Base-by-base conservation (phyloP, 805 yeast species). In the Kockiozyma suomiensis region DNA sequence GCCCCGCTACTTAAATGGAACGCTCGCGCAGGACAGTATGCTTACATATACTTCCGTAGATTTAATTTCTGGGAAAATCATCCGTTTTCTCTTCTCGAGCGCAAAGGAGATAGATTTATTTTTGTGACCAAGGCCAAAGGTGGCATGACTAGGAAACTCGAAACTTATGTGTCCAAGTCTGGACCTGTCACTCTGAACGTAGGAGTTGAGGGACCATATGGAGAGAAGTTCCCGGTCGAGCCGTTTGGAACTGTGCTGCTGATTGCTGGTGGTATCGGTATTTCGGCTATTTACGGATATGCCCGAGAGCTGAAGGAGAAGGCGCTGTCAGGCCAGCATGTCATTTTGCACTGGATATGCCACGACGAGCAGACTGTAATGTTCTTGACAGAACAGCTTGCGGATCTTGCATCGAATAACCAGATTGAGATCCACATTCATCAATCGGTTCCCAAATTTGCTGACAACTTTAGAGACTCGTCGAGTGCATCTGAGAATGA, bases 191-290 rank as follows among this genome's bases (percentile, higher is more conserved):
- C 40, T 17, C 13, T 43, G 26, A 19, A 25, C 1, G 57, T 59
- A 33, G 26, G 50, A 8, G 76, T 85, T 21, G 89, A 85, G 65
- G 89, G 89, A 0, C 85, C 87, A 0, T 85, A 85, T 65, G 88
- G 88, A 0, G 68, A 72, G 4, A 69, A 77, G 1, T 71, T 69
- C 15, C 85, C 84, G 1, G 79, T 82, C 59, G 76, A 76, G 49
- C 74, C 77, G 21, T 83, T 80, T 30, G 65, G 76, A 37, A 76
- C 77, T 49, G 79, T 81, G 1, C 72, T 84, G 6, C 77, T 84
- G 46, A 71, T 85, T 43, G 85, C 86, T 2, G 88, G 88, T 8
- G 89, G 88, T 4, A 82, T 82, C 62, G 89, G 89, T 10, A 78
- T 85, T 67, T 82, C 89, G 0, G 86, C 84, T 0, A 74, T 82